Evolutionary conservation across 23 red algal species (phyloP), one percentile per base, ranked within the genome.

Genomic region (Gracilariopsis chorda): DNA sequence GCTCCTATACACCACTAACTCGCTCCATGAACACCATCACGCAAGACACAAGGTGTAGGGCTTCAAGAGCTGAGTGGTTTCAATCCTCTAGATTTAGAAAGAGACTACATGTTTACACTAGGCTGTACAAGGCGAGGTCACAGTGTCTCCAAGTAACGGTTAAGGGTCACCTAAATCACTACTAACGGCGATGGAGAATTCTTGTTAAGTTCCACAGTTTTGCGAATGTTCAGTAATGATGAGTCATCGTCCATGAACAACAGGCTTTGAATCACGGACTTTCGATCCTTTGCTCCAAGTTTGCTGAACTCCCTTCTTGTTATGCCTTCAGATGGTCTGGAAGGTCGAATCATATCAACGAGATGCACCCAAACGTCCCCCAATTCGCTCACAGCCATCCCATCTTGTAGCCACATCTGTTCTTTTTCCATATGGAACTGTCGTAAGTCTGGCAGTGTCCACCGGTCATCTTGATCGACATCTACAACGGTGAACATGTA

Each of bases 401-500:
- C 95, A 49, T 97, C 91, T 21, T 86, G 30, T 16, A 92, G 81
- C 91, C 82, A 83, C 25, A 97, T 57, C n/a, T 85, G 63, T 59
- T 89, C 83, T 36, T 98, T 98, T 56, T 98, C 92, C 88, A 82
- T 82, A 56, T 98, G 92, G 40, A 95, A 90, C 48, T 87, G 60
- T 21, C 74, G 42, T 57, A 95, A 78, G 64, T 98, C 96, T 21
- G 73, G 88, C n/a, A 86, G 44, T 11, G 93, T 91, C 64, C 92
- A 77, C 8, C 60, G 67, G 25, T 92, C 97, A 78, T 99, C 97
- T 55, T 90, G 95, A 56, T 99, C 97, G 12, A 45, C 52, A 80
- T 99, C 97, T 17, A 95, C 58, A 8, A 96, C 76, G 2, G 73
- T 72, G 84, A 95, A 99, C 43, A 95, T 55, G 30, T 90, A 90